Conservation (phyloP, 2,329 filamentous ascomycete genomes). For the Colletotrichum sp. region DNA sequence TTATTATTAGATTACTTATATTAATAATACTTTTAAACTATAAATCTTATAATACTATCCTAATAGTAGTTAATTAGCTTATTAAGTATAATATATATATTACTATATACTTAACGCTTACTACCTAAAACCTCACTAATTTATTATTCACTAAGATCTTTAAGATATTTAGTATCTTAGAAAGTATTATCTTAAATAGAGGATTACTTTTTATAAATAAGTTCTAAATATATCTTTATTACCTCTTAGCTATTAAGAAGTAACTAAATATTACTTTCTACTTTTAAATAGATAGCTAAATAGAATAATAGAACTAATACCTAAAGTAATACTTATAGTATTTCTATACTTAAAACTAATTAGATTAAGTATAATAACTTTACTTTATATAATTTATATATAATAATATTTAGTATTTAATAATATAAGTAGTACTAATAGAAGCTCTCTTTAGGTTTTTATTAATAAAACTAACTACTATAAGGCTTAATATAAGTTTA, state of each 20-base stretch:
- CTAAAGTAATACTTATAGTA: neutral
- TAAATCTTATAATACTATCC: neutral
- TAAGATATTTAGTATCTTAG: neutral
- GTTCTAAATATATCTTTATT: neutral
- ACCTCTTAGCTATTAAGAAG: neutral
- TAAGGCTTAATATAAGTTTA: too few species aligned
- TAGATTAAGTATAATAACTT: neutral
- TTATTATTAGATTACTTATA: neutral
- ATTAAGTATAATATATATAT: neutral
- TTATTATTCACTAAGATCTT: neutral
- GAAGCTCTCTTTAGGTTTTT: too few species aligned
- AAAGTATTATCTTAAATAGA: neutral
- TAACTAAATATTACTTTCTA: neutral
- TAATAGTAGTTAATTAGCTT: neutral
- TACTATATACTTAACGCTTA: neutral
- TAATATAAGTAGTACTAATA: too few species aligned
- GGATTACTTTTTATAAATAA: neutral
- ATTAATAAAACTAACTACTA: too few species aligned
- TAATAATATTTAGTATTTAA: too few species aligned
- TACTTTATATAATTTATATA: too few species aligned
- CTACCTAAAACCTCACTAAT: neutral
- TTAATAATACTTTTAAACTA: neutral
- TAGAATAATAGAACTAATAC: neutral
- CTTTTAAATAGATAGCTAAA: too few species aligned
- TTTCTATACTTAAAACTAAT: neutral